Conservation (phyloP, 805 yeast species). For the Soucietia sequanensis region DNA sequence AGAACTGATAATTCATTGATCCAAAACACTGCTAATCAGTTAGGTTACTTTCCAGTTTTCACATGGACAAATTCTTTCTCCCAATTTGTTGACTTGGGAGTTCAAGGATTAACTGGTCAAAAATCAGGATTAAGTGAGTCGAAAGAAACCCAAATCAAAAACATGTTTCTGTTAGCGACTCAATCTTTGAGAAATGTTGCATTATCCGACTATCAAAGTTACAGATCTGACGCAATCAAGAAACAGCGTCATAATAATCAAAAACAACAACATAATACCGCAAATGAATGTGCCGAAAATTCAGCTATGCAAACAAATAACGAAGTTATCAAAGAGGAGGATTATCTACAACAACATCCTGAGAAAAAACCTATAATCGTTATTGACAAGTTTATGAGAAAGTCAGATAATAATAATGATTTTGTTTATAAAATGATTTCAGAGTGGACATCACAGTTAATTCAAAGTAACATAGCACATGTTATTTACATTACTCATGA, state of each 20-base stretch:
- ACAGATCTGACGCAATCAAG: slow-evolving; percentile 20
- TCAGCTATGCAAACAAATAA: slow-evolving; percentile 20
- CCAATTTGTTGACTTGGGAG: slow-evolving; percentile 75
- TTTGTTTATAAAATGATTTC: slow-evolving; percentile 73
- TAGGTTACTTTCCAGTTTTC: slow-evolving; percentile 92
- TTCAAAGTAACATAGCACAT: slow-evolving; percentile 80
- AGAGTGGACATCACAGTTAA: slow-evolving; percentile 83
- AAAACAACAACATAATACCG: slow-evolving; percentile 8
- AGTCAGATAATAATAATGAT: slow-evolving; percentile 49
- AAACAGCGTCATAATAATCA: slow-evolving; percentile 16
- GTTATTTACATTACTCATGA: slow-evolving; percentile 88
- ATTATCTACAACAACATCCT: slow-evolving; percentile 80
- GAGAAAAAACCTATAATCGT: slow-evolving; percentile 84
- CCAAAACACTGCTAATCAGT: slow-evolving; percentile 63
- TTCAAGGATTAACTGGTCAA: slow-evolving; percentile 91
- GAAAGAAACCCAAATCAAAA: slow-evolving; percentile 76
- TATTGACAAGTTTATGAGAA: slow-evolving; percentile 67
- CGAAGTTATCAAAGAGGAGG: slow-evolving; percentile 64
- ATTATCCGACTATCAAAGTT: slow-evolving; percentile 27
- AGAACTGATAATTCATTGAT: slow-evolving; percentile 72
- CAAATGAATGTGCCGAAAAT: not conserved
- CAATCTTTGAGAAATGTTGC: slow-evolving; percentile 73
- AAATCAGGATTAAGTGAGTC: slow-evolving; percentile 86
- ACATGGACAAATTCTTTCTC: slow-evolving; percentile 87
- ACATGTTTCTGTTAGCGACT: slow-evolving; percentile 69